phyloP scores from a whole-genome alignment of 208 protist genomes.

The Leishmania gerbilli region DNA sequence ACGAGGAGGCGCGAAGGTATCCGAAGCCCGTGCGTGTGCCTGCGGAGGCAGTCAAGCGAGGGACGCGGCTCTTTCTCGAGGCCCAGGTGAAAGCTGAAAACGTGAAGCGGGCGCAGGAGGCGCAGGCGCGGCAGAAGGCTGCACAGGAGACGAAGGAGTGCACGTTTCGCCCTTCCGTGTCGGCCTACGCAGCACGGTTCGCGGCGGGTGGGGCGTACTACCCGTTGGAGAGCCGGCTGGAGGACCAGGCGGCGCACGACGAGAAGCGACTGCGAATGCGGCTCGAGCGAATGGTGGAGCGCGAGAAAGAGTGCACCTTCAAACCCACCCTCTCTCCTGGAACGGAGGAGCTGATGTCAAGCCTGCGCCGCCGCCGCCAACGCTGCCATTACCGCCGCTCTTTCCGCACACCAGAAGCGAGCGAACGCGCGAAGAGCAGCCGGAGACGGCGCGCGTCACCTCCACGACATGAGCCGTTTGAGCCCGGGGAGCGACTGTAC shows the following conservation, averaged over 20 bases:
- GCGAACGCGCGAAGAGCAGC: not conserved
- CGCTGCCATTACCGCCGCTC: not conserved
- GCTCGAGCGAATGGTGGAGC: conserved; percentile 36
- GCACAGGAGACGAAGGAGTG: conserved; percentile 39
- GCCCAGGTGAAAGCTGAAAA: conserved; percentile 20
- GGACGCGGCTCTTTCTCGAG: conserved; percentile 59
- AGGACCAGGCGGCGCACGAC: conserved; percentile 25
- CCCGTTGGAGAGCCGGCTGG: conserved; percentile 37
- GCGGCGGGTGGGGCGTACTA: conserved; percentile 28
- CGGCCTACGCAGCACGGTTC: conserved; percentile 40
- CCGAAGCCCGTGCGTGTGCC: conserved; percentile 24
- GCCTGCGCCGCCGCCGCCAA: conserved; percentile 17
- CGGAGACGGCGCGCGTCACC: not conserved
- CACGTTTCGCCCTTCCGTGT: conserved; percentile 72
- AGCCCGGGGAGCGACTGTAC: conserved; percentile 70
- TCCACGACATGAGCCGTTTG: conserved; percentile 42
- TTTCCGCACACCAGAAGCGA: not conserved
- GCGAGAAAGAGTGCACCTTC: conserved; percentile 56
- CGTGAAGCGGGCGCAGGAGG: conserved; percentile 25
- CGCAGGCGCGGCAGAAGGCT: conserved; percentile 22
- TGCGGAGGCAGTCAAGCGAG: conserved; percentile 43
- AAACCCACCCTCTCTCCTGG: conserved; percentile 45
- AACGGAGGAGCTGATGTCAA: conserved; percentile 40
- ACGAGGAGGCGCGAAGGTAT: conserved; percentile 30
- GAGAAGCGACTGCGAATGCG: conserved; percentile 42